Evolutionary conservation across 2,329 filamentous ascomycete species (phyloP), one percentile per base, ranked within the genome.

Genomic region (Xenosphaeropsis pyriputrescens): DNA sequence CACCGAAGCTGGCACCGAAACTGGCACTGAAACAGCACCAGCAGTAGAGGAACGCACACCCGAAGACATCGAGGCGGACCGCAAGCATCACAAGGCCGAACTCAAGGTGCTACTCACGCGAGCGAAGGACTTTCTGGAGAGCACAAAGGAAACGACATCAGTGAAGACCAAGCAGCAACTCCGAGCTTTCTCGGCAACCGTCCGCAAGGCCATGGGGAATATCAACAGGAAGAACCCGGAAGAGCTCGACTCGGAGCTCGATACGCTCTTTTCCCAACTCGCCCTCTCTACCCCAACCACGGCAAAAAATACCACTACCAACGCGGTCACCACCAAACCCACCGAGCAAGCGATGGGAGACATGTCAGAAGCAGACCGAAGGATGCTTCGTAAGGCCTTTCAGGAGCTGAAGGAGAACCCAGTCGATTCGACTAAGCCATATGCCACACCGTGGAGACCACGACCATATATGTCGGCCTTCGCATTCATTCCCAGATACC

Each of bases 401-500:
- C 17, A 26, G 13, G 33, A 40, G 13, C 65, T 38, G 64, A 72
- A 48, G 71, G 74, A 85, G 55, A 93, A 95, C 61, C 80, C 85
- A 0, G 61, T 79, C 42, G 85, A 95, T 58, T 58, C 62, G 18
- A 62, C 59, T 40, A 93, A 93, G 61, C 85, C 91, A 3, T 98
- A 98, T 56, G 72, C 72, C 4, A 95, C 88, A 2, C 91, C 91
- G 11, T 98, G 91, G 91, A 64, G 70, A 46, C 91, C 91, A 11
- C 72, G 86, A 39, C 71, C 80, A 37, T 96, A 74, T 60, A 93
- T 98, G 83, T 70, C 74, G 37, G 78, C 88, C 1, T 98, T 98
- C 60, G 86, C 88, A 17, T 95, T 94, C 60, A 86, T 98, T 48
- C 91, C 91, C 9, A 69, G 83, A 38, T 98, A 96, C 59, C 73